Evolutionary conservation across 805 yeast genomes (phyloP).

Genomic region (Starmera dryadoides): DNA sequence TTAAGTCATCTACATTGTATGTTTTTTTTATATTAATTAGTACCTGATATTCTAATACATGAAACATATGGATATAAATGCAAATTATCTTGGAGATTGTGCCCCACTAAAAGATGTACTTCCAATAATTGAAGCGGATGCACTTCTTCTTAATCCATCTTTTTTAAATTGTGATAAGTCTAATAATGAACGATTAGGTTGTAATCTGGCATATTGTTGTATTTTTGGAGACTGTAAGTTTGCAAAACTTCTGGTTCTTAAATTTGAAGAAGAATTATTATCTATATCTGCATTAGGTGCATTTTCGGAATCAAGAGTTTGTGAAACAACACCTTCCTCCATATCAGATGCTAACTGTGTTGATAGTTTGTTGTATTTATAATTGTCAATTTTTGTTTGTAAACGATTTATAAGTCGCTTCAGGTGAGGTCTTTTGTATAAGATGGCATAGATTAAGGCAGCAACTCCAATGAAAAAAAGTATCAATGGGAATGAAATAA

Average conservation of each 20-base stretch:
- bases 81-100: too few relatives aligned
- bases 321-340: constrained; percentile 1
- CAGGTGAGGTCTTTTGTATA: not conserved
- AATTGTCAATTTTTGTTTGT: not conserved
- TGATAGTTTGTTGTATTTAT: not conserved
- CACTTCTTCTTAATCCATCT: not conserved
- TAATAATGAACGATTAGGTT: constrained; percentile 2
- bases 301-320: not conserved
- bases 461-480: not conserved
- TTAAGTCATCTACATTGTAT: too few relatives aligned
- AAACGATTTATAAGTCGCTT: not conserved
- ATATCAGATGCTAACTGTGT: constrained; percentile 1
- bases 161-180: constrained; percentile 1
- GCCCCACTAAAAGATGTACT: too few relatives aligned
- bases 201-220: not conserved
- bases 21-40: too few relatives aligned
- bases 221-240: not conserved
- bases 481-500: not conserved
- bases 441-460: not conserved
- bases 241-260: constrained; percentile 4
- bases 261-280: not conserved
- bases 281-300: not conserved
- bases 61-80: too few relatives aligned
- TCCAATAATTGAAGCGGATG: not conserved
- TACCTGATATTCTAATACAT: too few relatives aligned